Evolutionary conservation across 331 rosid species (phyloP).

Genomic region (Stylosanthes scabra): DNA sequence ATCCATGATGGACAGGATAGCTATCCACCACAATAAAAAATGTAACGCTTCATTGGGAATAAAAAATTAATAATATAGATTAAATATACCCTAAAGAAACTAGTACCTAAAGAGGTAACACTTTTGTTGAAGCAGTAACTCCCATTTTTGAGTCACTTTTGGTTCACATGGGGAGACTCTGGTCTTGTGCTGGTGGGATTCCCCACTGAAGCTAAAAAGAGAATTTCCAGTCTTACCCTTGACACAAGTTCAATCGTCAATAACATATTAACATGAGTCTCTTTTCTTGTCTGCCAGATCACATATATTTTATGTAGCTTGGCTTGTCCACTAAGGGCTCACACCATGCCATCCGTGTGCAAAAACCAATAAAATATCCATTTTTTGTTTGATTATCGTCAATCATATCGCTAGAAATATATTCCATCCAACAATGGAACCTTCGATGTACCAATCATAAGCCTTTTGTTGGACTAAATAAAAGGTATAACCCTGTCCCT

Average conservation of each 20-base stretch:
- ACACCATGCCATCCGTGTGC: conserved; percentile 30
- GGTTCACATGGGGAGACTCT: neutral
- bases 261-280: conserved; percentile 30
- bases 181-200: conserved; percentile 32
- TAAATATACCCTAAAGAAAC: neutral
- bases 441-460: conserved; percentile 39
- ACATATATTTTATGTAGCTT: conserved; percentile 37
- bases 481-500: conserved; percentile 29
- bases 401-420: conserved; percentile 38
- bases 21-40: too few species aligned
- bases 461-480: conserved; percentile 32
- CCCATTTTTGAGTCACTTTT: neutral
- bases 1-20: too few species aligned
- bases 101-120: neutral
- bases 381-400: conserved; percentile 19
- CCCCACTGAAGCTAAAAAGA: conserved; percentile 39
- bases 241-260: conserved; percentile 35
- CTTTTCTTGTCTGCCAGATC: conserved; percentile 53
- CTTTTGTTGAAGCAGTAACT: neutral
- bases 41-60: too few species aligned
- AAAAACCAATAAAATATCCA: conserved; percentile 14
- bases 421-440: conserved; percentile 44
- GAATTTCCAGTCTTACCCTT: conserved; percentile 40
- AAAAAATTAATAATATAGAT: too few species aligned
- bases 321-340: conserved; percentile 34